Base-by-base conservation (phyloP, 805 yeast genomes). In the Yarrowia bubula region DNA sequence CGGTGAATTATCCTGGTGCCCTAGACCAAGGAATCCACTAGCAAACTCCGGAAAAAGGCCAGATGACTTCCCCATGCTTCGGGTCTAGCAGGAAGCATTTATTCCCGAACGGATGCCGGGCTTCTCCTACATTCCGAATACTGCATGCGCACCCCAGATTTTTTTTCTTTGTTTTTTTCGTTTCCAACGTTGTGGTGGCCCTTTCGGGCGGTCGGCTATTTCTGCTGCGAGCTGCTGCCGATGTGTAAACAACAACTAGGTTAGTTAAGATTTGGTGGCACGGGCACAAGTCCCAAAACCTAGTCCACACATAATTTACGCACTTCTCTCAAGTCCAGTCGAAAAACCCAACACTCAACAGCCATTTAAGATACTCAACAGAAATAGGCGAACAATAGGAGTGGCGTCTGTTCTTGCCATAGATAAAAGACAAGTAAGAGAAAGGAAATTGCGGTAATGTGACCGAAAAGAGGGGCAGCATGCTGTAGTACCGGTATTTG, bases 331-430 rank as follows among this genome's bases (percentile, higher is more conserved):
- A 41, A 13, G 55, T 32, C 17, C 8, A 17, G 55, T 14, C 38
- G 13, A 33, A 33, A 33, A 37, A 22, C 58, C 58, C 58, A 51
- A 51, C 58, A 37, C 58, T 51, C 58, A 51, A 51, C 58, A 37
- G 41, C 55, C 15, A 32, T 15, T 44, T 32, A 47, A 47, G 55
- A 35, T 48, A 8, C 58, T 22, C 58, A 51, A 51, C 58, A 51
- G 43, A 51, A 35, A 48, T 47, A 32, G 39, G 39, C 17, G 55
- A 48, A 47, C 53, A 47, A 47, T 11, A 33, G 31, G n/a, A 31
- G 31, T 35, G 41, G 41, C 55, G 55, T 48, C 17, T 48, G 15
- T 9, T 11, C 15, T 17, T 35, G 18, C 53, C 39, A 11, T n/a
- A 47, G 33, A 28, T 10, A 32, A n/a, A 15, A 33, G n/a, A n/a